Conservation (phyloP, 2,329 filamentous ascomycete genomes). For the Exophiala viscosa region DNA sequence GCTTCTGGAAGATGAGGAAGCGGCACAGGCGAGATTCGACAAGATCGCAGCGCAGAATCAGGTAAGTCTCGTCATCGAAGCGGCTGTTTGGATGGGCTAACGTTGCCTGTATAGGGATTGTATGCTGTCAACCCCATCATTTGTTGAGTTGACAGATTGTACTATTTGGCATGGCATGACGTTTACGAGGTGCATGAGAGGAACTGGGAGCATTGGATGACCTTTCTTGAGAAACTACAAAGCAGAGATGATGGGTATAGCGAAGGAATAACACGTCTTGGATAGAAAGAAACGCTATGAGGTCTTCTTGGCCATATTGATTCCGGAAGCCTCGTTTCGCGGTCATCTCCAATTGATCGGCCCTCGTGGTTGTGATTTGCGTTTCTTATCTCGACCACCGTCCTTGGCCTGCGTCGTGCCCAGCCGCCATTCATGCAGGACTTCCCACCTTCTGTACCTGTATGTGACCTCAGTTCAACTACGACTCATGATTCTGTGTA, state of each 20-base stretch:
- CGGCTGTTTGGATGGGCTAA: neutral
- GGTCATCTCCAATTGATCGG: constrained; percentile 7
- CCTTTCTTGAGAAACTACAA: neutral
- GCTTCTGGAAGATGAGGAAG: constrained; percentile 44
- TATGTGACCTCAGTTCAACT: too few species aligned
- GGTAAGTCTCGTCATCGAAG: constrained; percentile 10
- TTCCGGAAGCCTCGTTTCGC: neutral
- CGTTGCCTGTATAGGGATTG: constrained; percentile 1
- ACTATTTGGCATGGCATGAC: too few species aligned
- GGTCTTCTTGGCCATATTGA: neutral
- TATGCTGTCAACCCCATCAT: constrained; percentile 19
- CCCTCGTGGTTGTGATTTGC: constrained; percentile 8
- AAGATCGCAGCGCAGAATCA: constrained; percentile 8
- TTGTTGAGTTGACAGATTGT: constrained; percentile 6
- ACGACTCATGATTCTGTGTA: too few species aligned
- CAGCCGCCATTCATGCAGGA: constrained; percentile 5
- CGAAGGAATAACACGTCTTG: neutral
- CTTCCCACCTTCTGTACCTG: neutral
- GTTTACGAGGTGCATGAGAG: neutral
- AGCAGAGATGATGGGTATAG: too few species aligned
- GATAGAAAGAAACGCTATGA: neutral
- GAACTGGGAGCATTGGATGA: neutral
- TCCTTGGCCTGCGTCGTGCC: constrained; percentile 2
- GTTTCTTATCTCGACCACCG: neutral
- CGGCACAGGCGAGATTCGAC: constrained; percentile 4